Base-by-base conservation (phyloP, 352 stramenopile genomes). In the Phytophthora europaea region DNA sequence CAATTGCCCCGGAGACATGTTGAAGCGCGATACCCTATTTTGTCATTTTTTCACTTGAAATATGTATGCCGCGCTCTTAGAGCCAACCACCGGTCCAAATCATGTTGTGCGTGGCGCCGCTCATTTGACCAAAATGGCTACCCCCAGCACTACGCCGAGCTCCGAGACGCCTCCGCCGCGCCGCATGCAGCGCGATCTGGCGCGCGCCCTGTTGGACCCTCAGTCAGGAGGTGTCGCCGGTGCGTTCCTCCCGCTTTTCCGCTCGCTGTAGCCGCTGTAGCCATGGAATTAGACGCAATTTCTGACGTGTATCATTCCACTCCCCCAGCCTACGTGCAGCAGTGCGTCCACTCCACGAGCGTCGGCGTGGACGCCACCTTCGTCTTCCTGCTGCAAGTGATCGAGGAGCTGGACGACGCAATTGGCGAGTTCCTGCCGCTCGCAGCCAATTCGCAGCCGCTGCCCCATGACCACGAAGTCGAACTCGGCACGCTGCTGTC, bases 401-500 rank as follows among this genome's bases (percentile, higher is more conserved):
- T 91, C 4, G 70, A 87, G 16, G 86, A 95, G 63, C 67, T 95
- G 22, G 85, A 95, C 28, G 78, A 82, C 15, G 83, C 84, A 1
- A 72, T 84, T 15, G 50, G 26, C 10, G 74, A 91, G 54, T 83
- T 87, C 22, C 15, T 83, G 4, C 69, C 69, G 15, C 62, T 59
- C 2, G 61, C 63, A 53, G 34, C 62, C 38, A 63, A 70, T 51
- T 5, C 61, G 5, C 55, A 88, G 38, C 60, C 78, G 45, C 61
- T 91, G 22, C 57, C 13, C n/a, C 67, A 91, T 22, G 75, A 90
- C 15, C 18, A 93, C 20, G 88, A 95, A 69, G 67, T 93, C 33
- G 85, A 95, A 65, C 68, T 95, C 4, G 88, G 88, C 45, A 87
- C 86, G 50, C 61, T 95, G 20, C 69, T 94, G 67, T 92, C 88